Percentiles rank a stretch among this genome's conserved stretches.
Evolutionary conservation across 106 monocot genomes (phyloP).

Genomic region (Chionographis japonica): DNA sequence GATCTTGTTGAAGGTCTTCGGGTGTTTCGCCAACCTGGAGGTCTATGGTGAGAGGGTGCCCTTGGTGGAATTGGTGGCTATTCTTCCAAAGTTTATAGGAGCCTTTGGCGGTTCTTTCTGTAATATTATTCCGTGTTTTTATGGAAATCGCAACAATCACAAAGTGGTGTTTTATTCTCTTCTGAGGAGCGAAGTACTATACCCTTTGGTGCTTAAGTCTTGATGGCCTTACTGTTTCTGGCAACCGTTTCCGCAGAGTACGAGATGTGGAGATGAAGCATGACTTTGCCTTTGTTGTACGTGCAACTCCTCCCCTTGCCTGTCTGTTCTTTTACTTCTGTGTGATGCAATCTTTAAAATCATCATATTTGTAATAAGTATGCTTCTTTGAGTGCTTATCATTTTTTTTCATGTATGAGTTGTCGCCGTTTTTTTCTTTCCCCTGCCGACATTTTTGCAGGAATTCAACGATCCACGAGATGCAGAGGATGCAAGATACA

Average conservation of each 20-base stretch:
- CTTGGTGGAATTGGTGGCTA: constrained; percentile 95
- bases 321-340: neutral
- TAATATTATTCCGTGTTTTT: constrained; percentile 75
- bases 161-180: constrained; percentile 75
- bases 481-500: constrained; percentile 94
- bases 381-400: too few relatives aligned
- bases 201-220: constrained; percentile 58
- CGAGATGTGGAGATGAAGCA: constrained; percentile 99
- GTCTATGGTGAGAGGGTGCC: constrained; percentile 82
- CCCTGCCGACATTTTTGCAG: constrained; percentile 25
- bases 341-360: neutral
- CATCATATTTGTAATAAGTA: too few relatives aligned
- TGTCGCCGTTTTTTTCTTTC: constrained; percentile 5
- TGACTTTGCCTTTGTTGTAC: constrained; percentile 96
- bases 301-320: constrained; percentile 15
- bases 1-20: constrained; percentile 99
- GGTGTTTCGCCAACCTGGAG: constrained; percentile 86
- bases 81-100: constrained; percentile 67
- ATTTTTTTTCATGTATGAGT: constrained; percentile 12
- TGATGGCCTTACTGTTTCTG: constrained; percentile 97
- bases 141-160: constrained; percentile 73
- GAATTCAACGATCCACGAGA: constrained; percentile 91
- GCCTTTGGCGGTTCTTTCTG: constrained; percentile 91
- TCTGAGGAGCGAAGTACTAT: constrained; percentile 62
- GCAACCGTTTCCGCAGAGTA: constrained; percentile 97